Conservation (phyloP, 176 grass and related monocot genomes). For the Hyparrhenia diplandra region DNA sequence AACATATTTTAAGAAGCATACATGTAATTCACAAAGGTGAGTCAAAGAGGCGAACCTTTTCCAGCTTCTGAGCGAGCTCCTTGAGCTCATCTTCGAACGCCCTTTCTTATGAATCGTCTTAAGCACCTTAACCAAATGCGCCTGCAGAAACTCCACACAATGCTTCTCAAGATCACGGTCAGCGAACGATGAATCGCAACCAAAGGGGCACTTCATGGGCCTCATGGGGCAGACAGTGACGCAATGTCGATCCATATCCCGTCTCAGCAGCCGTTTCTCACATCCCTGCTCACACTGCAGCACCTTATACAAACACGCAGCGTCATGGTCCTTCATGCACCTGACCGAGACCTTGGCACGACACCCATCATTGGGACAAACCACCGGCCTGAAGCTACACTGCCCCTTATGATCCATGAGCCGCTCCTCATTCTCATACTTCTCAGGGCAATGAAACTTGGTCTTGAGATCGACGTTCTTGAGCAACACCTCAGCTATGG, state of each 20-base stretch:
- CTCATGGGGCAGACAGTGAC: conserved; percentile 83
- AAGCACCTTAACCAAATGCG: conserved; percentile 59
- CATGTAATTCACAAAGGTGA: background rate
- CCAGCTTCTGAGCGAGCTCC: conserved; percentile 40
- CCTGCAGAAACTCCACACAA: conserved; percentile 51
- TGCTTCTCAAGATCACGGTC: conserved; percentile 53
- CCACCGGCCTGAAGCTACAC: conserved; percentile 60
- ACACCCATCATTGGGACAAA: conserved; percentile 61
- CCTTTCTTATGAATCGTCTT: conserved; percentile 63
- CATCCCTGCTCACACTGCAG: conserved; percentile 76
- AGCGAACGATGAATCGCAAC: conserved; percentile 63
- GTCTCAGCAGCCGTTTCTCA: conserved; percentile 45
- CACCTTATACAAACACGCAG: conserved; percentile 57
- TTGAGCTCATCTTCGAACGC: conserved; percentile 47
- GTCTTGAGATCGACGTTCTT: conserved; percentile 82
- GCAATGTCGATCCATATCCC: conserved; percentile 88
- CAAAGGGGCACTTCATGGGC: conserved; percentile 82
- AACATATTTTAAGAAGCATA: background rate
- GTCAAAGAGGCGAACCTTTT: conserved; percentile 52
- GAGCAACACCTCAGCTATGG: conserved; percentile 51
- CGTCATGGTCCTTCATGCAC: conserved; percentile 57
- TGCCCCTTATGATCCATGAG: conserved; percentile 46
- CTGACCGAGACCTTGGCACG: conserved; percentile 40
- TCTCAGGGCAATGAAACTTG: conserved; percentile 64
- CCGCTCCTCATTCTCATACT: conserved; percentile 52